These are phyloP conservation scores for Closterium sp. DNA, from an alignment of 139 green algal genomes.

Conservation along the genomic window DNA sequence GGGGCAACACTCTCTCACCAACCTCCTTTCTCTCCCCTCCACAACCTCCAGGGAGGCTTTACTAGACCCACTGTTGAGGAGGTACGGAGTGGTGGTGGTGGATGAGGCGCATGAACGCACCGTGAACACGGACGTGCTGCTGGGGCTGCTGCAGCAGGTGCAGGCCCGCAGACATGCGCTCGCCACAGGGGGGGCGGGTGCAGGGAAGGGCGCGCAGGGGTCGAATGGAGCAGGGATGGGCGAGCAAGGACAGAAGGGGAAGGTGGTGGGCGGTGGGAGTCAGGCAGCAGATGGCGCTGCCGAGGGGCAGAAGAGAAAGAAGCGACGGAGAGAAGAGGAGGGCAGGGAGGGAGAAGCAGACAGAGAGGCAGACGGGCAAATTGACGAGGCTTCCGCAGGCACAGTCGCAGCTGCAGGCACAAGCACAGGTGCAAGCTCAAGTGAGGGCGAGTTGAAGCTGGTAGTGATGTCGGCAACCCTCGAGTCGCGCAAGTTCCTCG, in stretches of 20 bases:
- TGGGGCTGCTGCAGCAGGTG: conserved; percentile 84
- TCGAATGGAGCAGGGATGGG: not conserved
- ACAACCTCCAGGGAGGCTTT: conserved; percentile 69
- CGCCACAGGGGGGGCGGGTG: not conserved
- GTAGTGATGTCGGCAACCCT: conserved; percentile 95
- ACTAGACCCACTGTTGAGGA: conserved; percentile 69
- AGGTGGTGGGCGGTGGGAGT: not conserved
- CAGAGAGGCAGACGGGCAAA: not conserved
- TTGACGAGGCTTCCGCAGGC: not conserved
- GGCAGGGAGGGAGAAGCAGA: not conserved
- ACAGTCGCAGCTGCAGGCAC: not conserved
- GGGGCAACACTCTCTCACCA: conserved; percentile 63
- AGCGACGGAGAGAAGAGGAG: not conserved
- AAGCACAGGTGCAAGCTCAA: not conserved
- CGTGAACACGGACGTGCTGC: conserved; percentile 86
- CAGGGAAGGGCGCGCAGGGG: not conserved
- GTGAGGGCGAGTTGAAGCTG: conserved; percentile 63
- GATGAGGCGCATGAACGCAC: conserved; percentile 96
- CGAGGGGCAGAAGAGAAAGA: conserved; percentile 1
- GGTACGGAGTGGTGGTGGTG: conserved; percentile 85
- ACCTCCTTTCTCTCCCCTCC: no score
- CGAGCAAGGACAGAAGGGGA: not conserved
- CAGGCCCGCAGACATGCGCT: not conserved
- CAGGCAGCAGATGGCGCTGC: not conserved
- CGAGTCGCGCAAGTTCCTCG: conserved; percentile 56